A percentile compares a stretch with the other conserved stretches of the same genome.
Evolutionary conservation across 2,329 filamentous ascomycete genomes (phyloP).

Genomic region (Aspergillus thermomutatus): DNA sequence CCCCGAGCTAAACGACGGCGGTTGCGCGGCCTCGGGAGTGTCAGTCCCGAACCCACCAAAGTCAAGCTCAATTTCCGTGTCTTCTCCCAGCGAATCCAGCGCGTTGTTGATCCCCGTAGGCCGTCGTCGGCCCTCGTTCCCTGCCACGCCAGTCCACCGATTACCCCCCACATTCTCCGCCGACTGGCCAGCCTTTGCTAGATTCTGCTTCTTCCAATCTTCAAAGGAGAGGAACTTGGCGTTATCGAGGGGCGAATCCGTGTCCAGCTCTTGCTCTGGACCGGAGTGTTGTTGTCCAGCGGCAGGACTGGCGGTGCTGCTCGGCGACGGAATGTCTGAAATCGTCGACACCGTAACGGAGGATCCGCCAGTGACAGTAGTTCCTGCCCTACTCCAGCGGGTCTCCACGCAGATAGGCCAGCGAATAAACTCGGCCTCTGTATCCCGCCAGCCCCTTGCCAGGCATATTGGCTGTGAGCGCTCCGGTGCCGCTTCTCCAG

Average conservation of each 20-base stretch:
- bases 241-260: conserved; percentile 66
- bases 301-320: neutral
- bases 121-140: conserved; percentile 50
- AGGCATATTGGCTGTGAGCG: conserved; percentile 17
- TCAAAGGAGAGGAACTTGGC: conserved; percentile 93
- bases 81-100: conserved; percentile 77
- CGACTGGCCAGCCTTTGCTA: conserved; percentile 79
- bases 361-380: neutral
- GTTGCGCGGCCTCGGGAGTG: conserved; percentile 36
- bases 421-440: conserved; percentile 20
- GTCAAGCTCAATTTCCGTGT: conserved; percentile 77
- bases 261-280: conserved; percentile 51
- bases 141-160: conserved; percentile 47
- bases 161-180: conserved; percentile 62
- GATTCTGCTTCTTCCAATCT: conserved; percentile 94
- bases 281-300: conserved; percentile 37
- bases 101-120: conserved; percentile 61
- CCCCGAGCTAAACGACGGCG: conserved; percentile 27
- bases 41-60: conserved; percentile 60
- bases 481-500: conserved; percentile 8
- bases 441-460: conserved; percentile 12
- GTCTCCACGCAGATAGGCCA: conserved; percentile 27
- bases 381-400: conserved; percentile 11
- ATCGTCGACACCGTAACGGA: neutral
- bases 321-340: neutral